phyloP scores from a whole-genome alignment of 2,329 filamentous ascomycete species.

The Coniochaeta ligniaria region DNA sequence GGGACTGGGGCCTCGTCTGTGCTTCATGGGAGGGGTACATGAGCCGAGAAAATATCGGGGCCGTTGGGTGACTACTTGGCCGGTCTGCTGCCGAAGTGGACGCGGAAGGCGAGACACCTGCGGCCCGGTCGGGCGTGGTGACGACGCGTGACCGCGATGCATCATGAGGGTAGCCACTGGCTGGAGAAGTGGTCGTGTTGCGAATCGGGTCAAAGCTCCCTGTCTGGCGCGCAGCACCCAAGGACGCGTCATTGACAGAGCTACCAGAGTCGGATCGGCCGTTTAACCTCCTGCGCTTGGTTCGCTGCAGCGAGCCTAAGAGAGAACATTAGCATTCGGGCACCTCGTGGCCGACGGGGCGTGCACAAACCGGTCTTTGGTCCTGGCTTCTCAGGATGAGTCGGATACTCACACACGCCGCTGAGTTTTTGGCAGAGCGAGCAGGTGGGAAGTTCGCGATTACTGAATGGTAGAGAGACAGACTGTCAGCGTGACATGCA shows the following conservation, averaged over 20 bases:
- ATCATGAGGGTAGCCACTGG: not conserved
- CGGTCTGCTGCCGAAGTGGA: not conserved
- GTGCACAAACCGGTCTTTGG: constrained; percentile 18
- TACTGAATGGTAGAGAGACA: constrained; percentile 4
- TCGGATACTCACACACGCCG: constrained; percentile 17
- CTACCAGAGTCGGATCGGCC: not conserved
- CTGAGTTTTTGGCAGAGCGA: constrained; percentile 14
- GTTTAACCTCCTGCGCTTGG: constrained; percentile 2
- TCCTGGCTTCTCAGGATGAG: constrained; percentile 17
- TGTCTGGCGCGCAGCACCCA: not conserved
- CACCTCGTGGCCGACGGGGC: not conserved
- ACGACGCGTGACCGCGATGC: not conserved
- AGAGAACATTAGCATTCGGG: not conserved
- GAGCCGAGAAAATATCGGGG: constrained; percentile 10
- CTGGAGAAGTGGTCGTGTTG: not conserved
- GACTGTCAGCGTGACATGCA: not conserved
- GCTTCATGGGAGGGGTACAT: constrained; percentile 13
- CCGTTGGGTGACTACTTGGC: not conserved
- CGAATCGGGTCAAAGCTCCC: not conserved
- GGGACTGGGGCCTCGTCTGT: constrained; percentile 9
- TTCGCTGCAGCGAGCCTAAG: constrained; percentile 5
- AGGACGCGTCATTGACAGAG: not conserved
- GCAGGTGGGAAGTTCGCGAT: constrained; percentile 13
- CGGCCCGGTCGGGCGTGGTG: not conserved
- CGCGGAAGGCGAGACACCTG: not conserved